These are phyloP conservation scores for Ascobolus immersus DNA, from an alignment of 495 filamentous ascomycete species.

Conservation along the genomic window DNA sequence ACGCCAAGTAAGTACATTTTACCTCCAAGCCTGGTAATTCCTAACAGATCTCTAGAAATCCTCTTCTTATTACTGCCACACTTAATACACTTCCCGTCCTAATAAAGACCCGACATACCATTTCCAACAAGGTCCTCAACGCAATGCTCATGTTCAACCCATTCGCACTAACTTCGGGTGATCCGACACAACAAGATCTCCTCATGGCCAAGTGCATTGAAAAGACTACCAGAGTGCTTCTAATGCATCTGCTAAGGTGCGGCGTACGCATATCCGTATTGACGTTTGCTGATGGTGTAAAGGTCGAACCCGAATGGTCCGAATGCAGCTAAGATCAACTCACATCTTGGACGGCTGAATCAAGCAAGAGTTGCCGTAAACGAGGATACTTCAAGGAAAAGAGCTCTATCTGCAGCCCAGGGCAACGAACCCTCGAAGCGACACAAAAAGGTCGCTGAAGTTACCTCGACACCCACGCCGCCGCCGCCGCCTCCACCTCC, in stretches of 20 bases:
- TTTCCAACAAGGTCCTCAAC: slow-evolving; percentile 61
- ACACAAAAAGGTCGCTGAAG: slow-evolving; percentile 39
- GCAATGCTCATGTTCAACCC: slow-evolving; percentile 81
- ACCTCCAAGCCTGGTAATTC: slow-evolving; percentile 6
- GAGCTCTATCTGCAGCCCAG: slow-evolving; percentile 30
- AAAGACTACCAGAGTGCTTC: slow-evolving; percentile 57
- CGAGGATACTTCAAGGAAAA: slow-evolving; percentile 54
- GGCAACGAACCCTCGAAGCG: slow-evolving; percentile 45
- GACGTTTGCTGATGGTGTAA: slow-evolving; percentile 3
- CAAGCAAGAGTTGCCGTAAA: slow-evolving; percentile 48
- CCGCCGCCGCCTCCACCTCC: slow-evolving; percentile 23
- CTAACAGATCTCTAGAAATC: slow-evolving; percentile 32
- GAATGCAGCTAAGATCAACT: slow-evolving; percentile 39
- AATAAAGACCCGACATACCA: slow-evolving; percentile 50
- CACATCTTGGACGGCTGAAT: slow-evolving; percentile 53
- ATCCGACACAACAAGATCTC: slow-evolving; percentile 50
- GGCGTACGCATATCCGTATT: background rate
- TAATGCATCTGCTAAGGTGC: slow-evolving; percentile 36
- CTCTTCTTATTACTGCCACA: slow-evolving; percentile 72
- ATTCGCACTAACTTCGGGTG: slow-evolving; percentile 44
- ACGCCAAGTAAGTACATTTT: slow-evolving; percentile 34
- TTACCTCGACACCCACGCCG: slow-evolving; percentile 25
- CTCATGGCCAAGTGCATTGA: slow-evolving; percentile 81
- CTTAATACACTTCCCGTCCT: slow-evolving; percentile 63
- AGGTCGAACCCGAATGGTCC: slow-evolving; percentile 14